phyloP scores from a whole-genome alignment of 192 early-diverging fungal species.

The Gonapodya sp. region DNA sequence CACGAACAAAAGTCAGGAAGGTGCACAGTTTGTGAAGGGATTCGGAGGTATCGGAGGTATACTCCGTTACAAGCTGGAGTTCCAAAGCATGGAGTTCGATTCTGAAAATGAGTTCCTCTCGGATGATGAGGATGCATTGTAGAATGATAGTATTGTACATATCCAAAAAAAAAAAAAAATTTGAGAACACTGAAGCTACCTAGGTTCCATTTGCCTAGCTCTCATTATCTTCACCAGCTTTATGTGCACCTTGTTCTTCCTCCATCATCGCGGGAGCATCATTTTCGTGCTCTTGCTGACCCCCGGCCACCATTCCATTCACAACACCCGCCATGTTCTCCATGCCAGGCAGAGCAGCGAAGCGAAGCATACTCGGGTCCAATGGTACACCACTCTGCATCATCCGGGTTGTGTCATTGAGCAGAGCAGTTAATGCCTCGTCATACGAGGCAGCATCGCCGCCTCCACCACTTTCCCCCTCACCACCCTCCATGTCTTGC shows the following conservation, averaged over 20 bases:
- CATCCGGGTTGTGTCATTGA: neutral
- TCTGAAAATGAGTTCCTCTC: slow-evolving; percentile 41
- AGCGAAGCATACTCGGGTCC: neutral
- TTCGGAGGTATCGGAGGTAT: slow-evolving; percentile 98
- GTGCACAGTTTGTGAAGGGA: slow-evolving; percentile 94
- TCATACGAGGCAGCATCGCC: neutral
- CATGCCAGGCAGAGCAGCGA: neutral
- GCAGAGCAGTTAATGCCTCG: neutral
- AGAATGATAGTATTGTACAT: neutral
- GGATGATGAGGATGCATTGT: slow-evolving; percentile 4
- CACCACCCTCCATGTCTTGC: neutral
- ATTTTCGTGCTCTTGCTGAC: neutral
- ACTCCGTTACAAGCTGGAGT: slow-evolving; percentile 86
- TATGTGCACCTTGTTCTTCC: too few relatives aligned
- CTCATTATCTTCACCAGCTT: too few relatives aligned
- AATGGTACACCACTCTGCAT: neutral
- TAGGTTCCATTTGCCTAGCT: neutral
- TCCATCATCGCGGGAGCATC: neutral
- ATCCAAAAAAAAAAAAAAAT: neutral
- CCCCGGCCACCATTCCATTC: too few relatives aligned
- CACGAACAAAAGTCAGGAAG: slow-evolving; percentile 91
- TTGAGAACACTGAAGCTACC: neutral
- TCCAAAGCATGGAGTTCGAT: slow-evolving; percentile 27
- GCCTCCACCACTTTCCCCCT: neutral
- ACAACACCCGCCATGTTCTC: neutral